phyloP scores from a whole-genome alignment of 768 basidiomycete species.

The Hericium rajendrae region DNA sequence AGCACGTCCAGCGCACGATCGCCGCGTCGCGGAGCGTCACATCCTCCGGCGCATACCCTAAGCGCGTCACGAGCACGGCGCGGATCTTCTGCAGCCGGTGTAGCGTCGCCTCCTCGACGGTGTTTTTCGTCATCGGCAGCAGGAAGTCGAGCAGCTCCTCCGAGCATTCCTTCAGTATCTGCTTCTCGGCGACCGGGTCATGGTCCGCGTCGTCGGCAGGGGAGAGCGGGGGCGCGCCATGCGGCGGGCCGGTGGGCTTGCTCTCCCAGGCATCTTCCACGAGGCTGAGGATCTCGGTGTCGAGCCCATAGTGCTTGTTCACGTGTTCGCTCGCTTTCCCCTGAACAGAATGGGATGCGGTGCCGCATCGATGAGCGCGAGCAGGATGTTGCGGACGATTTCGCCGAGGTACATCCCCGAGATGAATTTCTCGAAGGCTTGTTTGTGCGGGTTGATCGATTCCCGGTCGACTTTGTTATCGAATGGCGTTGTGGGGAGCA shows the following conservation, averaged over 20 bases:
- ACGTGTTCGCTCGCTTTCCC: constrained; percentile 57
- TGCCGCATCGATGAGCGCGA: constrained; percentile 70
- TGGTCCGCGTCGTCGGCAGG: background rate
- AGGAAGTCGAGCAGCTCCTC: constrained; percentile 9
- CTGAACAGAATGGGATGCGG: constrained; percentile 68
- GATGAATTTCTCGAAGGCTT: constrained; percentile 97
- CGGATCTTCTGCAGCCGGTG: constrained; percentile 45
- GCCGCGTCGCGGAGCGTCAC: constrained; percentile 40
- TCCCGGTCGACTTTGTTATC: constrained; percentile 90
- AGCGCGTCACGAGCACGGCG: constrained; percentile 47
- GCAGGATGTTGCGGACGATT: constrained; percentile 75
- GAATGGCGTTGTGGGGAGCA: constrained; percentile 80
- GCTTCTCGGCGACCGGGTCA: background rate
- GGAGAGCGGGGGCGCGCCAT: background rate
- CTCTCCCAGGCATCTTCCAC: constrained; percentile 71
- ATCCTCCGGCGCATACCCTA: constrained; percentile 48
- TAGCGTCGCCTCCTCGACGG: constrained; percentile 14
- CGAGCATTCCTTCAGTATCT: background rate
- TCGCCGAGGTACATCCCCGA: constrained; percentile 99
- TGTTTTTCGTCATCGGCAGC: constrained; percentile 1
- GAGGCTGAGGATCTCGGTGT: constrained; percentile 85
- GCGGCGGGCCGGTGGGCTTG: constrained; percentile 11
- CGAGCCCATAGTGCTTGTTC: constrained; percentile 90
- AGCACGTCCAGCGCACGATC: constrained; percentile 74
- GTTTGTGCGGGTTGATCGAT: constrained; percentile 87